These are phyloP conservation scores for Malassezia caprae DNA, from an alignment of 1,284 basidiomycete genomes.

Conservation along the genomic window DNA sequence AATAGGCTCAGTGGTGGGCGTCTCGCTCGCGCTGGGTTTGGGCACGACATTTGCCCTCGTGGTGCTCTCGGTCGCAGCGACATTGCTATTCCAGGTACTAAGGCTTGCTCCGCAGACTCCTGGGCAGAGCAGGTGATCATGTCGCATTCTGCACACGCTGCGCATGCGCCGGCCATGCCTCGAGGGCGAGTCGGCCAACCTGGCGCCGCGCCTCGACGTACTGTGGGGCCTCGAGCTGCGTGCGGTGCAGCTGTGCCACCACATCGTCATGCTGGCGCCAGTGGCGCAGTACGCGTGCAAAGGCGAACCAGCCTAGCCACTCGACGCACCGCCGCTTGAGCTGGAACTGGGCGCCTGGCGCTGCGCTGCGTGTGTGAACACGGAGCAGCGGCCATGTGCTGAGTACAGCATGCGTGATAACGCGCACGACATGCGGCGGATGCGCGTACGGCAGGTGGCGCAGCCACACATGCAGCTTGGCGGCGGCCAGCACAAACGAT, in stretches of 20 bases:
- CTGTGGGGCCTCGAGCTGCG: background rate
- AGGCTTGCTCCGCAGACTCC: background rate
- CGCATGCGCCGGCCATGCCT: background rate
- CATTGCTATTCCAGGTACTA: background rate
- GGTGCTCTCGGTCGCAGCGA: background rate
- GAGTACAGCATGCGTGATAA: constrained; percentile 18
- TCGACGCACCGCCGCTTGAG: constrained; percentile 19
- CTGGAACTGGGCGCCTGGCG: constrained; percentile 12
- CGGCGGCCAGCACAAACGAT: constrained; percentile 70
- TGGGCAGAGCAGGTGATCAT: background rate
- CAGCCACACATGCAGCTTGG: constrained; percentile 76
- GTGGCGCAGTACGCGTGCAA: constrained; percentile 7
- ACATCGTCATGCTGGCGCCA: background rate
- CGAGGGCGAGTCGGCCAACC: background rate
- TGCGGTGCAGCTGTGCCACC: background rate
- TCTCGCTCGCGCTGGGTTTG: background rate
- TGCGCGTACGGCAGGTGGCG: constrained; percentile 49
- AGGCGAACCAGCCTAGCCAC: constrained; percentile 27
- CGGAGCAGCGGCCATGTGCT: constrained; percentile 20
- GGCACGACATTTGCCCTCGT: background rate
- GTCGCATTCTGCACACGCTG: background rate
- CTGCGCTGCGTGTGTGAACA: constrained; percentile 5
- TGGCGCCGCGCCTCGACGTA: background rate
- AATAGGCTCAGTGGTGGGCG: background rate
- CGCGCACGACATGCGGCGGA: constrained; percentile 14